phyloP scores from a whole-genome alignment of 2,329 filamentous ascomycete species.

The Sordariomycetes sp. region DNA sequence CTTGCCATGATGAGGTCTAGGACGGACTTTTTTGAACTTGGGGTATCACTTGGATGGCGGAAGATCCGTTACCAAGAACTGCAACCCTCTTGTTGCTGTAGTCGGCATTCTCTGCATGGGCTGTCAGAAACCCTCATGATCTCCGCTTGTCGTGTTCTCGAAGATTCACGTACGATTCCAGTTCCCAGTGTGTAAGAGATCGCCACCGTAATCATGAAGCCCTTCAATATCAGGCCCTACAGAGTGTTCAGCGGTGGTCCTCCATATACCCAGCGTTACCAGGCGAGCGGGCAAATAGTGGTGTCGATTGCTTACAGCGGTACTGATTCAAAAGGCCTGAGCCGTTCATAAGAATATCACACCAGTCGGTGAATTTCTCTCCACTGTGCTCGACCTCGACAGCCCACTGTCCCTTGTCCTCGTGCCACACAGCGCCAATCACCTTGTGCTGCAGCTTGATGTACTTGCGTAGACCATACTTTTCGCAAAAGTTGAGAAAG shows the following conservation, averaged over 20 bases:
- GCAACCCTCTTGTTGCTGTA: conserved; percentile 40
- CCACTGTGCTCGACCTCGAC: conserved; percentile 3
- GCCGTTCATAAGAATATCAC: conserved; percentile 8
- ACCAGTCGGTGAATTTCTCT: neutral
- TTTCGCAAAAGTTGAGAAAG: conserved; percentile 35
- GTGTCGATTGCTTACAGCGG: neutral
- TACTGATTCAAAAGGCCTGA: conserved; percentile 6
- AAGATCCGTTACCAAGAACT: conserved; percentile 47
- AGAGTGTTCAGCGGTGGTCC: too few species aligned
- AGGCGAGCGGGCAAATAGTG: neutral
- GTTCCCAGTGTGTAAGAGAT: conserved; percentile 40
- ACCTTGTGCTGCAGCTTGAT: conserved; percentile 35
- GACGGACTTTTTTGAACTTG: too few species aligned
- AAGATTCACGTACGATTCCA: too few species aligned
- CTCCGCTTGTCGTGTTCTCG: too few species aligned
- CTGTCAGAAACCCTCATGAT: too few species aligned
- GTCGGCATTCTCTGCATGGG: conserved; percentile 35
- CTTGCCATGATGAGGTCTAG: conserved; percentile 14
- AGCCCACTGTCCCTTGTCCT: conserved; percentile 6
- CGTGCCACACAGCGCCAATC: conserved; percentile 11
- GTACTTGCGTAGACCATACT: conserved; percentile 35
- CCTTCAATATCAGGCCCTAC: conserved; percentile 35
- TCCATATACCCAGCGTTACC: too few species aligned
- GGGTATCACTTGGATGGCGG: conserved; percentile 45
- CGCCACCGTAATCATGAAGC: conserved; percentile 33